Conservation (phyloP, 1,284 basidiomycete genomes). For the Mycosarcoma mackinlayi region DNA sequence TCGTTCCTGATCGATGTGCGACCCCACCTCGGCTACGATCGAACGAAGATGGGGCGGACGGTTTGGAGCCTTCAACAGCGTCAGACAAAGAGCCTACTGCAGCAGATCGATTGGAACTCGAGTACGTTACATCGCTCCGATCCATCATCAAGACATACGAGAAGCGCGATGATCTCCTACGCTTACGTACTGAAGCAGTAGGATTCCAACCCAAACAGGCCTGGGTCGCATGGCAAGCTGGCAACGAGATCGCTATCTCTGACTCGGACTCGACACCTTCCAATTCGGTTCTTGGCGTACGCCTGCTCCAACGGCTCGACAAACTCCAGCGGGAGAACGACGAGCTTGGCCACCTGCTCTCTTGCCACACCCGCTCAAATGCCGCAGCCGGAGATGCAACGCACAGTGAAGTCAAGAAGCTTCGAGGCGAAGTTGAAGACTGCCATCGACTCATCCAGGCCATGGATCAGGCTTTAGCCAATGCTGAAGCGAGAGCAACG, state of each 20-base stretch:
- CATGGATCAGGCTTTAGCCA: conserved; percentile 28
- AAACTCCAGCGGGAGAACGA: conserved; percentile 44
- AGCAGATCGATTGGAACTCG: not conserved
- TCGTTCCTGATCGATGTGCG: conserved; percentile 11
- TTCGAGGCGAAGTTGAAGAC: conserved; percentile 22
- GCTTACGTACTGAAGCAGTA: conserved; percentile 49
- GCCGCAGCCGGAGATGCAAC: not conserved
- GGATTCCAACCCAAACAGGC: conserved; percentile 47
- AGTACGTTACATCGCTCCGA: conserved; percentile 23
- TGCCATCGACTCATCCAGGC: conserved; percentile 32
- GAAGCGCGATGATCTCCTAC: conserved; percentile 40
- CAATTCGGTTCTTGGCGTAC: conserved; percentile 47
- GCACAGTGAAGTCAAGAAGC: not conserved
- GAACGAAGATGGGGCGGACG: not conserved
- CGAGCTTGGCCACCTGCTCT: conserved; percentile 41
- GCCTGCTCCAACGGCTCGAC: conserved; percentile 47
- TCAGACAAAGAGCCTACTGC: not conserved
- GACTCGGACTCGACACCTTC: not conserved
- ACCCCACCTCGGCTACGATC: conserved; percentile 14
- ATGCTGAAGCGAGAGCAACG: conserved; percentile 19
- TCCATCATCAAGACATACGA: conserved; percentile 22
- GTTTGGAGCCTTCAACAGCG: not conserved
- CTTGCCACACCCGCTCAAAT: not conserved
- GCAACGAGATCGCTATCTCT: not conserved
- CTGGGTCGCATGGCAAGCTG: conserved; percentile 28